Evolutionary conservation across 768 basidiomycete species (phyloP), one percentile per base, ranked within the genome.

Genomic region (Xerocomus brunneocitrinus): DNA sequence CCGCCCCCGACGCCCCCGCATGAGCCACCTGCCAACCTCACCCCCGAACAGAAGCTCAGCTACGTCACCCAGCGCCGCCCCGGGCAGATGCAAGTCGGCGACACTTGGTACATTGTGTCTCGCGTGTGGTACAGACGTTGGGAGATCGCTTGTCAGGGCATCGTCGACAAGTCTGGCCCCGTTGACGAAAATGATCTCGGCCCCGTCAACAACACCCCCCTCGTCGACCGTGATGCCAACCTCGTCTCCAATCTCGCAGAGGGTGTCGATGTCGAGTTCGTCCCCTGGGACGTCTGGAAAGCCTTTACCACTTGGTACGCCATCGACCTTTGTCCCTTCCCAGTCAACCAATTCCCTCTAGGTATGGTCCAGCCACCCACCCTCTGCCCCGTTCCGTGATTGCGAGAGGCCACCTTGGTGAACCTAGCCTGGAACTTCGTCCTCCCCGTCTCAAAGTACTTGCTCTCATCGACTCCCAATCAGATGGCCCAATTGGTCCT

Each of bases 21-120:
- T 38, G 53, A 60, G 58, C 28, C 61, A 58, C 57, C 55, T 42
- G 31, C 53, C 8, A 60, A 68, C 43, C 56, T 75, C 56, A 60
- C 73, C 19, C 73, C 73, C 2, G 61, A 60, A 4, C 75, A 82
- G 46, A 88, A 82, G 65, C 53, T 82, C n/a, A 52, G 72, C 5
- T 65, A 75, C 46, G 76, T 91, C 61, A 67, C 79, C 22, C 66
- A 70, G 5, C 75, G 75, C 13, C 79, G 79, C 60, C 63, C 61
- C 38, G 67, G 62, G 42, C 71, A 74, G 39, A 81, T 92, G 78
- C 71, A 75, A 30, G 71, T 76, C 8, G 87, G 87, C 42, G 82
- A 91, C 47, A 83, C 76, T 8, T 94, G 91, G 91, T 92, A 82
- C 71, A 71, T 95, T 46, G 75, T 95, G 28, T 77, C 84, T 22